Percentiles rank a stretch among this genome's conserved stretches.
These are phyloP conservation scores for Solanum chaucha DNA, from an alignment of 257 asterid species.

Conservation along the genomic window DNA sequence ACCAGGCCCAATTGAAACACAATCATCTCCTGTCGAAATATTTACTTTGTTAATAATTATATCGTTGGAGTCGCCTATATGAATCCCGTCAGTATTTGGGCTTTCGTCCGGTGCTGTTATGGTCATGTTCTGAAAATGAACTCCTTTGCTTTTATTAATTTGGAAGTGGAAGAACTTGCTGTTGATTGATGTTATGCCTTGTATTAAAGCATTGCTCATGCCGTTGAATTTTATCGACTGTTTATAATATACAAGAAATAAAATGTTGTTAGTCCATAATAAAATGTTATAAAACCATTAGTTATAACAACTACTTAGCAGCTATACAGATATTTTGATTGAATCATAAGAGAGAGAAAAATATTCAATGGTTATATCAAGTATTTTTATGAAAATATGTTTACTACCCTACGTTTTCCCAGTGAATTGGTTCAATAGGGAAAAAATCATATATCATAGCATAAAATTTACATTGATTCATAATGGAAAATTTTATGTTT, in stretches of 20 bases:
- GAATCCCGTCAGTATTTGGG: conserved; percentile 14
- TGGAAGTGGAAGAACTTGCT: conserved; percentile 9
- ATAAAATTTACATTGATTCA: no score
- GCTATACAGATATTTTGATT: no score
- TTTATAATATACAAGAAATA: no score
- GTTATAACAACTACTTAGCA: neutral
- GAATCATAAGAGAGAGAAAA: no score
- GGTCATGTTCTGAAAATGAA: neutral
- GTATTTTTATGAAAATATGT: no score
- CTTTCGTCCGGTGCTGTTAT: conserved; percentile 5
- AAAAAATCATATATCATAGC: no score
- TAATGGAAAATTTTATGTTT: no score
- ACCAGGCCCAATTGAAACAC: conserved; percentile 9
- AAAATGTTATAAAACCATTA: neutral
- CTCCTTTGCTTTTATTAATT: neutral
- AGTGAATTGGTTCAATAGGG: no score
- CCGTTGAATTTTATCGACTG: conserved; percentile 2
- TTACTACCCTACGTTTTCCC: no score
- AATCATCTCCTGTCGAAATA: conserved; percentile 16
- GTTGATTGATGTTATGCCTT: conserved; percentile 6
- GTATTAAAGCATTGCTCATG: neutral
- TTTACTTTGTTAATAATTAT: neutral
- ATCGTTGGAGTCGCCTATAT: neutral
- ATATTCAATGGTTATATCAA: no score
- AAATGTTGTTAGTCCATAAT: neutral